A percentile compares a stretch with the other conserved stretches of the same genome.
Evolutionary conservation across 148 eudicot species (phyloP).

Genomic region (Cornus suecica): DNA sequence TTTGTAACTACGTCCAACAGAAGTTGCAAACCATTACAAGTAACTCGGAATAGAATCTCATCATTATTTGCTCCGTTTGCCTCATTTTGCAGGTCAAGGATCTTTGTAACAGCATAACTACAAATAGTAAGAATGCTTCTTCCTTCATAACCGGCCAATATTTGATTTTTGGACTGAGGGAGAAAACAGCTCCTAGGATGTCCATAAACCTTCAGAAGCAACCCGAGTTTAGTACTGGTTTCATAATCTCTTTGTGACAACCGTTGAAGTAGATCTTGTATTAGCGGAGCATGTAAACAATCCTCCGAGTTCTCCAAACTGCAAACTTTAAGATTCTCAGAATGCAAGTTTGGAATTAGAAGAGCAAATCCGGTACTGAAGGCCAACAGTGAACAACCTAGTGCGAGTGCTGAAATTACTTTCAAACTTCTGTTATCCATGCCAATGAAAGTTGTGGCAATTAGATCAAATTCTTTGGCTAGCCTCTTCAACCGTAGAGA

Average conservation of each 20-base stretch:
- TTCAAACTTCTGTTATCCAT: slow-evolving; percentile 54
- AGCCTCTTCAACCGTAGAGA: slow-evolving; percentile 48
- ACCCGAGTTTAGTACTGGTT: slow-evolving; percentile 42
- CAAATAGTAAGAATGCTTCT: slow-evolving; percentile 35
- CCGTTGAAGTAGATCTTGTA: slow-evolving; percentile 52
- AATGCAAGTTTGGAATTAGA: slow-evolving; percentile 23
- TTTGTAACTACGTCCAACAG: slow-evolving; percentile 38
- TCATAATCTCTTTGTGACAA: slow-evolving; percentile 47
- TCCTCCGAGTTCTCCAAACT: slow-evolving; percentile 26
- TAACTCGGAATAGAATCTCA: slow-evolving; percentile 15
- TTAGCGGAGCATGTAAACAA: slow-evolving; percentile 37
- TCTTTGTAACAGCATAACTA: slow-evolving; percentile 37
- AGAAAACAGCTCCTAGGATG: slow-evolving; percentile 27
- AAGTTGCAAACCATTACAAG: slow-evolving; percentile 29
- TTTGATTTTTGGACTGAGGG: slow-evolving; percentile 28
- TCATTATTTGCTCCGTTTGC: slow-evolving; percentile 16
- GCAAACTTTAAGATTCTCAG: slow-evolving; percentile 13
- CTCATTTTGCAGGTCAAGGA: slow-evolving; percentile 42
- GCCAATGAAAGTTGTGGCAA: slow-evolving; percentile 58
- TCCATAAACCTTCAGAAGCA: slow-evolving; percentile 37
- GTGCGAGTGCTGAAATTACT: slow-evolving; percentile 49
- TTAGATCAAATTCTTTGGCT: slow-evolving; percentile 60
- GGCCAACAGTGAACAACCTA: slow-evolving; percentile 69
- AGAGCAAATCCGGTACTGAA: slow-evolving; percentile 52
- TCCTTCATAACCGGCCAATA: slow-evolving; percentile 31